Evolutionary conservation across 371 early-diverging fungal species (phyloP).

Genomic region (Polyrhizophydium stewartii): DNA sequence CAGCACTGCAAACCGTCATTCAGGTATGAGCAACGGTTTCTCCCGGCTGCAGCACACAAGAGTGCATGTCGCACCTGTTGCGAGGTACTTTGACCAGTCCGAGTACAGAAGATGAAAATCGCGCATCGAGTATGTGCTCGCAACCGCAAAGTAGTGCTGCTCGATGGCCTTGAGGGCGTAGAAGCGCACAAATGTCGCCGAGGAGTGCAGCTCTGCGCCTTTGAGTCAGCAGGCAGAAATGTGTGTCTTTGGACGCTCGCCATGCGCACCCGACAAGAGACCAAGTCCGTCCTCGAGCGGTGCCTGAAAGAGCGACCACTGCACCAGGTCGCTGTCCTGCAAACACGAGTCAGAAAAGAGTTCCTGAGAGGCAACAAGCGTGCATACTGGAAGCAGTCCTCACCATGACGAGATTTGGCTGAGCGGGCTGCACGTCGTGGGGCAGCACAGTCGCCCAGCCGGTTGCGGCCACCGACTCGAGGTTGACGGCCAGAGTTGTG

Average conservation of each 20-base stretch:
- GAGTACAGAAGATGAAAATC: not conserved
- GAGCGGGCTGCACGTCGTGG: not conserved
- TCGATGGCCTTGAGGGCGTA: not conserved
- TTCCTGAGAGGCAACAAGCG: not conserved
- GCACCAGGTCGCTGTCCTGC: not conserved
- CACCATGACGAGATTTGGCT: too few species aligned
- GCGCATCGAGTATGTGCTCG: not conserved
- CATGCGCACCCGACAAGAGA: not conserved
- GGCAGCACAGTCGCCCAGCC: not conserved
- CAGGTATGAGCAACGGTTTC: too few species aligned
- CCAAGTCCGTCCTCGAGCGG: not conserved
- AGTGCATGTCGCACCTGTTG: not conserved
- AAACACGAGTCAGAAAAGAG: not conserved
- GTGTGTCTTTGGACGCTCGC: not conserved
- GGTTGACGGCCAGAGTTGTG: not conserved
- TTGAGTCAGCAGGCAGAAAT: not conserved
- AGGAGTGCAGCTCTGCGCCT: not conserved
- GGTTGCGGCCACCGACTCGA: not conserved
- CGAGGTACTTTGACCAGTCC: constrained; percentile 2
- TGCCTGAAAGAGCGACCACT: not conserved
- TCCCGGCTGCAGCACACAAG: too few species aligned
- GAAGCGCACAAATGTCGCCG: not conserved
- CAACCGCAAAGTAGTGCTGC: not conserved
- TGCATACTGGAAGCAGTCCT: not conserved
- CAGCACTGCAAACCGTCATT: not conserved